Conservation (phyloP, 2,329 filamentous ascomycete genomes). For the Botryotinia convoluta region DNA sequence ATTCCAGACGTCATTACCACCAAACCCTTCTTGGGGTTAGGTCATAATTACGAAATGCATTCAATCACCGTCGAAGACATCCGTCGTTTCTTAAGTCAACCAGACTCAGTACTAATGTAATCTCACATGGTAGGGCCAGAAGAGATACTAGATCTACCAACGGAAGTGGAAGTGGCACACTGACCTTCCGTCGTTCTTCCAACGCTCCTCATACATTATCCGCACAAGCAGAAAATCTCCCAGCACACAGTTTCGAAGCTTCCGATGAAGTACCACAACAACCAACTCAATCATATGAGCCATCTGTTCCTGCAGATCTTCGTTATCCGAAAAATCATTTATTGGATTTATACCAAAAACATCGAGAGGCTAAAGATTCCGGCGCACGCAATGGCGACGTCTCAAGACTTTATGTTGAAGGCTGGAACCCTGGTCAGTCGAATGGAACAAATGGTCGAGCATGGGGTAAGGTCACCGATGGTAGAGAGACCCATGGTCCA, state of each 20-base stretch:
- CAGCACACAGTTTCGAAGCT: slow-evolving; percentile 29
- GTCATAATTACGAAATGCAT: background rate
- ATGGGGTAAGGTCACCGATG: slow-evolving; percentile 78
- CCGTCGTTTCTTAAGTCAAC: background rate
- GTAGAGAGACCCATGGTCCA: slow-evolving; percentile 75
- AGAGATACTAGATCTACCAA: slow-evolving; percentile 57
- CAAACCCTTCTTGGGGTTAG: background rate
- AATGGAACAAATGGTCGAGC: slow-evolving; percentile 60
- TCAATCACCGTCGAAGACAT: background rate
- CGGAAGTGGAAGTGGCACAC: slow-evolving; percentile 41
- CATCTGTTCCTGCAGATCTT: slow-evolving; percentile 36
- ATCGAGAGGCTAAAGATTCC: slow-evolving; percentile 43
- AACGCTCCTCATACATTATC: slow-evolving; percentile 49
- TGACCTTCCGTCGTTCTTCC: slow-evolving; percentile 63
- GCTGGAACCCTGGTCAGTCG: slow-evolving; percentile 74
- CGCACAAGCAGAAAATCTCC: slow-evolving; percentile 29
- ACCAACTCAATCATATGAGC: slow-evolving; percentile 44
- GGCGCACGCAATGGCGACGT: slow-evolving; percentile 56
- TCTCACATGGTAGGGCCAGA: slow-evolving; percentile 49
- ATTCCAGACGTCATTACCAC: slow-evolving; percentile 8
- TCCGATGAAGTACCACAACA: slow-evolving; percentile 33
- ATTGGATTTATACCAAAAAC: slow-evolving; percentile 66
- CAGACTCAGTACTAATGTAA: background rate
- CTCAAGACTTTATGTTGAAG: slow-evolving; percentile 66
- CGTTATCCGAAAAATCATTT: slow-evolving; percentile 54